A percentile compares a stretch with the other conserved stretches of the same genome.
phyloP scores from a whole-genome alignment of 345 rosid species.

The Populus tremula region DNA sequence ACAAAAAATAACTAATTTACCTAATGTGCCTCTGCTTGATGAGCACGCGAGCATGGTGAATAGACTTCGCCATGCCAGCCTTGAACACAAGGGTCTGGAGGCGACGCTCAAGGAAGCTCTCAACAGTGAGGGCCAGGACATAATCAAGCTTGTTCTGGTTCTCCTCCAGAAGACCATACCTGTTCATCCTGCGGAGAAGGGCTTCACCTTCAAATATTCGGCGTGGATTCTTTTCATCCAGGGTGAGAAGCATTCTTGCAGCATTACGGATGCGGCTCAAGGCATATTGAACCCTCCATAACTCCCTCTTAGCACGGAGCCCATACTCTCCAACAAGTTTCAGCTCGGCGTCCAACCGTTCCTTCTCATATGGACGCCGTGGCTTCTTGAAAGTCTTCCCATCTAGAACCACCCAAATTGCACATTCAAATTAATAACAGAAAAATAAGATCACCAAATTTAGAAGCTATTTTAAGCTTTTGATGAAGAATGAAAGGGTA shows the following conservation, averaged over 20 bases:
- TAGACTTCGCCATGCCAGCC: constrained; percentile 24
- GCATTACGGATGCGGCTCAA: constrained; percentile 25
- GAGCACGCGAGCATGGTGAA: constrained; percentile 27
- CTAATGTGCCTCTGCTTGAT: constrained; percentile 28
- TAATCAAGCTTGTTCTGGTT: constrained; percentile 28
- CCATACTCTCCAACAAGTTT: constrained; percentile 29
- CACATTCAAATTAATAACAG: not conserved
- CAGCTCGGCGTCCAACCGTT: constrained; percentile 13
- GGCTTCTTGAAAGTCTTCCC: constrained; percentile 24
- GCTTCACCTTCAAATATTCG: constrained; percentile 28
- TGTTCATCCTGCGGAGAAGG: constrained; percentile 24
- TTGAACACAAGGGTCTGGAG: constrained; percentile 25
- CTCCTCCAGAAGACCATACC: constrained; percentile 25
- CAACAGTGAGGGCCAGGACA: constrained; percentile 26
- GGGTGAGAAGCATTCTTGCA: constrained; percentile 24
- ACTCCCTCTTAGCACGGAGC: constrained; percentile 19
- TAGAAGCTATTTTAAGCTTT: not conserved
- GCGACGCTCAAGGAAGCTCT: constrained; percentile 29
- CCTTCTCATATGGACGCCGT: constrained; percentile 19
- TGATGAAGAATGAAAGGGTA: not conserved
- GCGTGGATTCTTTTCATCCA: constrained; percentile 27
- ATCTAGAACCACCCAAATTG: constrained; percentile 6
- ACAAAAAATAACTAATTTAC: not conserved
- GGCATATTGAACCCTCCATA: constrained; percentile 30
- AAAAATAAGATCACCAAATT: not conserved